Percentiles rank a stretch among this genome's conserved stretches.
Evolutionary conservation across 2,329 filamentous ascomycete genomes (phyloP).

Genomic region (Hypoxylon sp.): DNA sequence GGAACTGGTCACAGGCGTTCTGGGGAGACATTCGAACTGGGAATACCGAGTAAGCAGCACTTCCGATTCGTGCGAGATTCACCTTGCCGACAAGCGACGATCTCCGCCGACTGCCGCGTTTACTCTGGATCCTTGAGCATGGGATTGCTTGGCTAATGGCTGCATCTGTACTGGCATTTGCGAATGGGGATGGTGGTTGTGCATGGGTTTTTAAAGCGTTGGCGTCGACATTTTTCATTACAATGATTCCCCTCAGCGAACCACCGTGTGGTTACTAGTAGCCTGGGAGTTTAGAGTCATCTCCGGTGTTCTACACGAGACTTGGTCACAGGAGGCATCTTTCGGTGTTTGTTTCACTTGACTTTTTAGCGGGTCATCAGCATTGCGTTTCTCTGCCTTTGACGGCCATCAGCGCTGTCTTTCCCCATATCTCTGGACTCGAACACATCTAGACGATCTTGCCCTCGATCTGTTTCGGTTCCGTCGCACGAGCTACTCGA

Average conservation of each 20-base stretch:
- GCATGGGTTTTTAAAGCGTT: conserved; percentile 51
- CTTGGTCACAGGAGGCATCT: conserved; percentile 48
- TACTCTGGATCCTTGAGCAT: conserved; percentile 42
- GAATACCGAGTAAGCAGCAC: conserved; percentile 20
- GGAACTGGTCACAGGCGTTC: conserved; percentile 40
- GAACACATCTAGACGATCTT: conserved; percentile 18
- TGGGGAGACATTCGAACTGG: conserved; percentile 36
- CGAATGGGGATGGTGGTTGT: conserved; percentile 45
- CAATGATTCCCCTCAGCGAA: conserved; percentile 46
- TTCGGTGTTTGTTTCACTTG: conserved; percentile 47
- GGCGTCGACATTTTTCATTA: conserved; percentile 49
- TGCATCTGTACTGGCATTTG: conserved; percentile 51
- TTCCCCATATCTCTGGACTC: conserved; percentile 22
- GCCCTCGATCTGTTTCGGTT: conserved; percentile 21
- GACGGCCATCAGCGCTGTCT: conserved; percentile 38
- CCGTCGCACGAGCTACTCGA: background rate
- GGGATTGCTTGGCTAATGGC: conserved; percentile 48
- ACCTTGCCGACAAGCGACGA: conserved; percentile 22
- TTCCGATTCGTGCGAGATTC: conserved; percentile 22
- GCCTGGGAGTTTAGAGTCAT: conserved; percentile 50
- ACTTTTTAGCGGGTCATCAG: conserved; percentile 49
- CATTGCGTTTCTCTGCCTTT: conserved; percentile 45
- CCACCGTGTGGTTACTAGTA: conserved; percentile 46
- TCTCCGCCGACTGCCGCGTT: conserved; percentile 12
- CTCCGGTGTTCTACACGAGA: conserved; percentile 47